These are phyloP conservation scores for Trichoderma simmonsii DNA, from an alignment of 2,329 filamentous ascomycete species.

Conservation along the genomic window DNA sequence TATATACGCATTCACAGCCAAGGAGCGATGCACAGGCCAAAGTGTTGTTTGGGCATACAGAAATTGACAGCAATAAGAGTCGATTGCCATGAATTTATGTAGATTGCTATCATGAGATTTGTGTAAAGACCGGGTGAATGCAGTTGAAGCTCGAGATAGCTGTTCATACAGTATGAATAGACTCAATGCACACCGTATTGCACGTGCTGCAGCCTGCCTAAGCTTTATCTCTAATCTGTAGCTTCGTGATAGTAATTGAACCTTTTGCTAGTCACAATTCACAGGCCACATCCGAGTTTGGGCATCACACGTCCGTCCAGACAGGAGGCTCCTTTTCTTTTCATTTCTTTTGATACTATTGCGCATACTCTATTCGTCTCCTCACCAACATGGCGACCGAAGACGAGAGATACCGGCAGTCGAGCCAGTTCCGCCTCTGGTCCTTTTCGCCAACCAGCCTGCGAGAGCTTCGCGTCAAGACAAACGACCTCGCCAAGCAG, in stretches of 20 bases:
- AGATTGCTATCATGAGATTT: neutral
- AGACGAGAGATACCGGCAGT: slow-evolving; percentile 85
- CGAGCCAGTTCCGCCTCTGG: slow-evolving; percentile 89
- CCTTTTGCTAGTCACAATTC: neutral
- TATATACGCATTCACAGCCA: neutral
- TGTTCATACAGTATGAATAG: neutral
- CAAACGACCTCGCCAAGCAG: slow-evolving; percentile 68
- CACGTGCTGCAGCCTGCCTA: neutral
- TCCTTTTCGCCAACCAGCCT: slow-evolving; percentile 78
- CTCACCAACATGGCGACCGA: slow-evolving; percentile 61
- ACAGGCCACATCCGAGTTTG: neutral
- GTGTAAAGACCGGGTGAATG: neutral
- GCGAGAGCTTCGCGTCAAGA: slow-evolving; percentile 67
- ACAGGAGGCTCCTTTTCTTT: neutral
- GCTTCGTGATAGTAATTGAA: neutral
- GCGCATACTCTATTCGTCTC: neutral
- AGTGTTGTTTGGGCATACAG: neutral
- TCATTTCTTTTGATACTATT: neutral
- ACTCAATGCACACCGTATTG: neutral
- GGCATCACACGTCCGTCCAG: neutral
- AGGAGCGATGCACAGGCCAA: neutral
- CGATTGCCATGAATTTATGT: neutral
- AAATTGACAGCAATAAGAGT: neutral
- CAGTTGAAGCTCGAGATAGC: neutral
- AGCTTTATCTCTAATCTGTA: neutral